phyloP scores from a whole-genome alignment of 148 eudicot species.

The Arctostaphylos glauca region DNA sequence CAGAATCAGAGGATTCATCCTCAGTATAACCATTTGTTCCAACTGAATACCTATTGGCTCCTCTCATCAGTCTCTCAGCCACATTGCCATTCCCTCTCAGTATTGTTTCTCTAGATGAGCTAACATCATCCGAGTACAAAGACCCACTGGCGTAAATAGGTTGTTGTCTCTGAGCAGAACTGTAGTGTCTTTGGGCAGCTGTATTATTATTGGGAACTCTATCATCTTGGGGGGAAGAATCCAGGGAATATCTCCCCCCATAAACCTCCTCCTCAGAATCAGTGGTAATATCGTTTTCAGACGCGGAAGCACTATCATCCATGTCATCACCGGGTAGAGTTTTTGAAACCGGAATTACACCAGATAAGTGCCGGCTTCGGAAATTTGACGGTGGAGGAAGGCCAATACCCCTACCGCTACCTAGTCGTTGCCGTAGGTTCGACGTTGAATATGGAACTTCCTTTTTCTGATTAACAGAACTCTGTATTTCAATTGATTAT shows the following conservation, averaged over 20 bases:
- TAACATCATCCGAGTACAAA: conserved; percentile 71
- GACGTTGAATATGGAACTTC: conserved; percentile 45
- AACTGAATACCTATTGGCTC: conserved; percentile 43
- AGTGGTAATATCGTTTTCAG: conserved; percentile 52
- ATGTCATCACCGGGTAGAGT: conserved; percentile 36
- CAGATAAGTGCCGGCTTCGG: conserved; percentile 61
- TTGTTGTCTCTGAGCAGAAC: conserved; percentile 33
- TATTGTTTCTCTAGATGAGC: conserved; percentile 65
- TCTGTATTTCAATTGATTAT: conserved; percentile 32
- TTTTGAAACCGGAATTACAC: conserved; percentile 49
- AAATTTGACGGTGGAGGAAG: conserved; percentile 67
- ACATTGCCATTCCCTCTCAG: conserved; percentile 37
- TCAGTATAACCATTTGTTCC: conserved; percentile 39
- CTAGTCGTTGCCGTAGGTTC: conserved; percentile 37
- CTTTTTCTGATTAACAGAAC: conserved; percentile 41
- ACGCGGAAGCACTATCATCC: conserved; percentile 43
- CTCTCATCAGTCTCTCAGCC: conserved; percentile 38
- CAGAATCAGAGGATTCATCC: conserved; percentile 69
- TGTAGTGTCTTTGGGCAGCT: conserved; percentile 29
- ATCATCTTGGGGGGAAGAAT: conserved; percentile 77
- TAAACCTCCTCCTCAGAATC: conserved; percentile 75
- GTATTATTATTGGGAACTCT: conserved; percentile 32
- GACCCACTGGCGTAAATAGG: conserved; percentile 58
- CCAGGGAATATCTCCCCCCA: conserved; percentile 70
- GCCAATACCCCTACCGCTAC: conserved; percentile 44